Percentiles rank a stretch among this genome's conserved stretches.
phyloP scores from a whole-genome alignment of 176 grass and related monocot species.

The Ananas comosus region DNA sequence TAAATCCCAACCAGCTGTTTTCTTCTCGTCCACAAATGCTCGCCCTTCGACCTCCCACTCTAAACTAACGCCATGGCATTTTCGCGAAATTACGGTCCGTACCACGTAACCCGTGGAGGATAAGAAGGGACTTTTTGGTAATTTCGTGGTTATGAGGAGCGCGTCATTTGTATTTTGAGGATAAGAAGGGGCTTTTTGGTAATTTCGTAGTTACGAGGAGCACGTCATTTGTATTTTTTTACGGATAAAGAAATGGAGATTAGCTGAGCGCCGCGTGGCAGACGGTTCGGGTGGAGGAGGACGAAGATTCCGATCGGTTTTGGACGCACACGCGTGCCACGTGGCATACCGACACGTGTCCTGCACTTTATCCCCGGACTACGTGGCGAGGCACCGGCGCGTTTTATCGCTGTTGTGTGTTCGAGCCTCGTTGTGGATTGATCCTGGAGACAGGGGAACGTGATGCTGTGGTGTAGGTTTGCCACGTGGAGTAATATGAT shows the following conservation, averaged over 20 bases:
- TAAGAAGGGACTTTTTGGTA: neutral
- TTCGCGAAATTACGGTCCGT: neutral
- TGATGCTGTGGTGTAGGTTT: neutral
- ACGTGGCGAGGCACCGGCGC: neutral
- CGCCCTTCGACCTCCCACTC: neutral
- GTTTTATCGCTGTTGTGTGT: neutral
- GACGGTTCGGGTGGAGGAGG: neutral
- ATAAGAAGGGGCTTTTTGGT: neutral
- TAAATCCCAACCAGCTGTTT: no score
- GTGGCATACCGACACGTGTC: neutral
- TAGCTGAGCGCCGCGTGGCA: neutral
- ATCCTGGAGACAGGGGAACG: neutral
- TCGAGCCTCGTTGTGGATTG: neutral
- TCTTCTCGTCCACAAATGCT: neutral
- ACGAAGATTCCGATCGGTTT: neutral
- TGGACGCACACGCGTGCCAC: neutral
- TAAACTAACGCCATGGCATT: neutral
- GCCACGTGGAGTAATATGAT: neutral
- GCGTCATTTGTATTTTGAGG: neutral
- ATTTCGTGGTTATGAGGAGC: neutral
- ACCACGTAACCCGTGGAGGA: neutral
- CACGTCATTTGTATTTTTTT: neutral
- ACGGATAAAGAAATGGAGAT: neutral
- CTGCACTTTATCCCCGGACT: neutral
- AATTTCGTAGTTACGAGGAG: neutral